Evolutionary conservation across 2,329 filamentous ascomycete species (phyloP).

Genomic region (Fusarium tupiense): DNA sequence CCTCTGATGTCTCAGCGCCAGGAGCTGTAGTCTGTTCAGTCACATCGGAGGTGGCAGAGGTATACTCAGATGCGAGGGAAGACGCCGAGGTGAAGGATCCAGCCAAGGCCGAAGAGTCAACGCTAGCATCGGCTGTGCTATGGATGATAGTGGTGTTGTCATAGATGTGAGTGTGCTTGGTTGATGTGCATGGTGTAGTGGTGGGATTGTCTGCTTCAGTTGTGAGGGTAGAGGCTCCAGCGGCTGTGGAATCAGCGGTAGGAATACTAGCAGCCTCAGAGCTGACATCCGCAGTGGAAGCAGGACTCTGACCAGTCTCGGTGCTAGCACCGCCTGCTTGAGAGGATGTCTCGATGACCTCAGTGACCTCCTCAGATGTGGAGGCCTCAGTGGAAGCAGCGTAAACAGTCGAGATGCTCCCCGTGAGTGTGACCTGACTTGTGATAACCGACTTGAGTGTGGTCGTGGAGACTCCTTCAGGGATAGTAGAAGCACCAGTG

Average conservation of each 20-base stretch:
- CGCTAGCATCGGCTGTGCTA: neutral
- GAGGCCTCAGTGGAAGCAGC: neutral
- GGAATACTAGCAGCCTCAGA: neutral
- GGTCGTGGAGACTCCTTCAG: neutral
- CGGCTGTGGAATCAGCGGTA: neutral
- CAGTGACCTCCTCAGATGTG: neutral
- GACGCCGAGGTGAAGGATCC: constrained; percentile 1
- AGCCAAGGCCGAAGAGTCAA: constrained; percentile 21
- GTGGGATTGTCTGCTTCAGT: neutral
- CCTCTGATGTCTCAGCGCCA: neutral
- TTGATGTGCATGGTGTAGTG: constrained; percentile 16
- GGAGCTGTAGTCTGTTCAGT: neutral
- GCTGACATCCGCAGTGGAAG: neutral
- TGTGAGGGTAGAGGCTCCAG: neutral
- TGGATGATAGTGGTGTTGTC: constrained; percentile 26
- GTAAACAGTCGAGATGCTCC: constrained; percentile 7
- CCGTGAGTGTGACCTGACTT: constrained; percentile 9
- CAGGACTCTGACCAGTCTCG: constrained; percentile 3
- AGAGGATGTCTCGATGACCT: neutral
- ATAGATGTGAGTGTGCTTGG: constrained; percentile 26
- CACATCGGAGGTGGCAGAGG: neutral
- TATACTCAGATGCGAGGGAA: neutral
- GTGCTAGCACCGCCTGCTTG: neutral
- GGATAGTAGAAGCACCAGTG: neutral
- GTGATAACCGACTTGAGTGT: constrained; percentile 22